Evolutionary conservation across 1,139 yeast species (phyloP), one percentile per base, ranked within the genome.

Genomic region (Kodamaea fungicola): DNA sequence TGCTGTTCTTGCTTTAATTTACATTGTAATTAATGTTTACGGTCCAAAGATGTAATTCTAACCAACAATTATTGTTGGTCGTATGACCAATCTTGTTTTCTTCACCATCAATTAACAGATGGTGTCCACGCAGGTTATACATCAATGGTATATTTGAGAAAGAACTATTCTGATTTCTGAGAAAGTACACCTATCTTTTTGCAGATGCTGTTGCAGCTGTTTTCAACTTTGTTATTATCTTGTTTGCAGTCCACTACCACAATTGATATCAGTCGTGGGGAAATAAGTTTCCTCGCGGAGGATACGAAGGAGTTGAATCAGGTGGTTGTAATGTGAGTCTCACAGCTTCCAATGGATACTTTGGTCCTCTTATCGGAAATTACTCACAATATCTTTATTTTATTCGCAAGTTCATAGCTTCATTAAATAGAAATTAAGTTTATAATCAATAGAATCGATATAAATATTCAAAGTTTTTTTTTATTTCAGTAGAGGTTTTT

Each of bases 1-100:
- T 0, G 54, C 47, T 5, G 32, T 61, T 21, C 41, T 59, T 19
- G 67, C 57, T 1, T 34, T 60, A 16, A 61, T 65, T 3, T 54
- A 61, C 39, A 46, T 50, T 22, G 49, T 51, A 47, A 45, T 61
- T 38, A 62, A 61, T 38, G 47, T 43, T 31, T 44, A 42, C 22
- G 45, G 41, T 6, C 51, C 51, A 7, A 30, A 31, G 32, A 38
- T 25, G 32, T 37, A 38, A 23, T 50, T 50, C 43, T 51, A 52
- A 33, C 56, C 56, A 2, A 40, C 44, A 4, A 27, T 49, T 31
- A 35, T 50, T 22, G 32, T 51, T 16, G 45, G 47, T n/a, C 54
- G 54, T 4, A 32, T 50, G 34, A 10, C 42, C 16, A 27, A 27
- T 19, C 51, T 30, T 28, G 51, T 54, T 4, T 25, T 25, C 8